phyloP scores from a whole-genome alignment of 2,329 filamentous ascomycete genomes.

The Fusarium pseudocircinatum region DNA sequence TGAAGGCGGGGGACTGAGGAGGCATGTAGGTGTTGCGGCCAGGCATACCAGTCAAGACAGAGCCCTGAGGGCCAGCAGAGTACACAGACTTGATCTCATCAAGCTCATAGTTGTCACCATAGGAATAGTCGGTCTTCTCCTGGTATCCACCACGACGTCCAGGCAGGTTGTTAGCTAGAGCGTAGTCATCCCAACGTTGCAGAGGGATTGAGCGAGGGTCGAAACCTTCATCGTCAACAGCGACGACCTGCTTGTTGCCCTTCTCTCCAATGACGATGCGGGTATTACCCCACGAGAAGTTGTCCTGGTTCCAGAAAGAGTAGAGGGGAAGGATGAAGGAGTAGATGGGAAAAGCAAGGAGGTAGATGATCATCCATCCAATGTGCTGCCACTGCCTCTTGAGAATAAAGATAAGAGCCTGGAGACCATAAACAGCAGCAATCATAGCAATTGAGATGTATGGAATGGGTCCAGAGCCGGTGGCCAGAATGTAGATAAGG shows the following conservation, averaged over 20 bases:
- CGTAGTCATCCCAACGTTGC: conserved; percentile 98
- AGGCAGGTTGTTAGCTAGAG: conserved; percentile 83
- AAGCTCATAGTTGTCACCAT: conserved; percentile 89
- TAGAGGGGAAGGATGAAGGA: conserved; percentile 91
- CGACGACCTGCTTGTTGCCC: conserved; percentile 88
- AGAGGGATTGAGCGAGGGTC: conserved; percentile 93
- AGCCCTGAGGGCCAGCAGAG: conserved; percentile 88
- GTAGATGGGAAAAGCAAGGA: conserved; percentile 94
- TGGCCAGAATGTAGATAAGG: conserved; percentile 82
- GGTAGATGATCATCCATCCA: conserved; percentile 99
- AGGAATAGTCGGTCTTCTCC: conserved; percentile 72
- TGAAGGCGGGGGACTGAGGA: conserved; percentile 81
- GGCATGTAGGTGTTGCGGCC: conserved; percentile 80
- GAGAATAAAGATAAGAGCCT: conserved; percentile 94
- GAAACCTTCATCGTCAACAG: conserved; percentile 84
- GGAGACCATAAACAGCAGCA: conserved; percentile 91
- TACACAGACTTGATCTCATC: conserved; percentile 98
- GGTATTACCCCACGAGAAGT: conserved; percentile 99
- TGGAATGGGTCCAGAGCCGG: conserved; percentile 78
- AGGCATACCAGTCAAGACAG: conserved; percentile 85
- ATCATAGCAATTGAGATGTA: conserved; percentile 89
- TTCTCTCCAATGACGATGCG: conserved; percentile 96
- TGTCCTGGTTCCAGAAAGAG: conserved; percentile 99
- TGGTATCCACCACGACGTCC: conserved; percentile 80
- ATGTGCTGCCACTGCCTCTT: conserved; percentile 98